Percentiles rank a stretch among this genome's conserved stretches.
Conservation (phyloP, 768 basidiomycete genomes). For the Mycena haematopus region DNA sequence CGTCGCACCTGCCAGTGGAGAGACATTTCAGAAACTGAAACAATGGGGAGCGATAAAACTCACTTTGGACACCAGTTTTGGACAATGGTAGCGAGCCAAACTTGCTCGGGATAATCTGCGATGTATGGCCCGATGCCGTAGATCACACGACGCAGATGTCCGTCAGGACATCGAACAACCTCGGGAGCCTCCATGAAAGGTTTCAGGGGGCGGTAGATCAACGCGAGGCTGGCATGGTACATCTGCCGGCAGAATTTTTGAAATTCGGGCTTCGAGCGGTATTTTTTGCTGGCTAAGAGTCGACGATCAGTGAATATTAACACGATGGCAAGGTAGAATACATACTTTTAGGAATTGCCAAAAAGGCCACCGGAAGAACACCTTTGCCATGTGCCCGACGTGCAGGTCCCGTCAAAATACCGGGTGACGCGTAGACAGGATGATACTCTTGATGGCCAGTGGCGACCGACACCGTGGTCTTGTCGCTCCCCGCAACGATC, state of each 20-base stretch:
- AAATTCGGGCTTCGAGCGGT: neutral
- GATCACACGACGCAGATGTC: slow-evolving; percentile 34
- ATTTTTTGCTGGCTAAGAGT: too few relatives aligned
- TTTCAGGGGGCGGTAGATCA: slow-evolving; percentile 26
- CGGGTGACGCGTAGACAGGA: slow-evolving; percentile 32
- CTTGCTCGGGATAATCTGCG: slow-evolving; percentile 41
- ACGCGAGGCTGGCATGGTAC: slow-evolving; percentile 30
- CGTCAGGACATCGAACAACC: slow-evolving; percentile 33
- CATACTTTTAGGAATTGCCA: slow-evolving; percentile 39
- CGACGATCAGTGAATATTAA: too few relatives aligned
- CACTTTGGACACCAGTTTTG: slow-evolving; percentile 34
- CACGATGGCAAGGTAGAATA: neutral
- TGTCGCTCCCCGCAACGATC: slow-evolving; percentile 33
- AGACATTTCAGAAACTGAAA: too few relatives aligned
- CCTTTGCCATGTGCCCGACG: slow-evolving; percentile 34
- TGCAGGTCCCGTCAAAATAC: slow-evolving; percentile 31
- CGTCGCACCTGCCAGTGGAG: too few relatives aligned
- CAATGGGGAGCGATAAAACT: too few relatives aligned
- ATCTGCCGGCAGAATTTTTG: slow-evolving; percentile 25
- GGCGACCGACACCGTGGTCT: slow-evolving; percentile 36
- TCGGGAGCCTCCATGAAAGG: slow-evolving; percentile 32
- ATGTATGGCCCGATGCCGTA: slow-evolving; percentile 37
- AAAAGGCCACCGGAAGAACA: slow-evolving; percentile 34
- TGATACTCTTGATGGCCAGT: slow-evolving; percentile 33
- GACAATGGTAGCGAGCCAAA: slow-evolving; percentile 30